Evolutionary conservation across 75 land plant species (phyloP).

Genomic region (Picea sitchensis): DNA sequence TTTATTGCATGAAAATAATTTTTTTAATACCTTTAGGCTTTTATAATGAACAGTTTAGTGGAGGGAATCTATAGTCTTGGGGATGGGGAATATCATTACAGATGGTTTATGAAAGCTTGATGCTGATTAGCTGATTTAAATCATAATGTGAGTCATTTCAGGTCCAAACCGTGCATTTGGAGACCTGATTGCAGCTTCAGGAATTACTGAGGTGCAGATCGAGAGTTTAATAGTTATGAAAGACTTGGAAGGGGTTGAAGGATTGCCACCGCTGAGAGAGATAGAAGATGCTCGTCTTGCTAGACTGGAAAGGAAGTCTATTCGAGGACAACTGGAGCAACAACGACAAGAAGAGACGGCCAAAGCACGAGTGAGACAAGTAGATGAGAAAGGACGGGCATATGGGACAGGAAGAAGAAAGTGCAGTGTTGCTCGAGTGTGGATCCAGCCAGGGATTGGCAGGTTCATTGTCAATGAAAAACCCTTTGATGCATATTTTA

Average conservation of each 20-base stretch:
- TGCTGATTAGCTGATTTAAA: neutral
- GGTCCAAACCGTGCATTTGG: conserved; percentile 75
- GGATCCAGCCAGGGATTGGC: conserved; percentile 82
- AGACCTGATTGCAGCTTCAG: conserved; percentile 68
- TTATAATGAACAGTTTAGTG: too few relatives aligned
- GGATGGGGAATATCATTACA: too few relatives aligned
- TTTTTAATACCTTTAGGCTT: too few relatives aligned
- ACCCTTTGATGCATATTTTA: conserved; percentile 74
- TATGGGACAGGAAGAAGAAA: conserved; percentile 95
- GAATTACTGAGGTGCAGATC: conserved; percentile 73
- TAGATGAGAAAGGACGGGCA: conserved; percentile 85
- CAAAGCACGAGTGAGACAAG: conserved; percentile 61
- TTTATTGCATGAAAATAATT: too few relatives aligned
- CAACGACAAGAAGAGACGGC: conserved; percentile 75
- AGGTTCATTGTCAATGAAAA: conserved; percentile 71
- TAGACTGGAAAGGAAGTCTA: conserved; percentile 47
- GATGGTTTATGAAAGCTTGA: neutral
- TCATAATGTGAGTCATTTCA: conserved; percentile 13
- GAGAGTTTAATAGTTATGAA: conserved; percentile 75
- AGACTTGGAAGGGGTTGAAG: conserved; percentile 61
- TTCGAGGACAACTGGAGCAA: conserved; percentile 65
- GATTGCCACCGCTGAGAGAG: conserved; percentile 72
- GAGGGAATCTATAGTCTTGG: too few relatives aligned
- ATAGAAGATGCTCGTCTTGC: conserved; percentile 60
- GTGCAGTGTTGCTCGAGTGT: conserved; percentile 86